Evolutionary conservation across 306 rosid species (phyloP), one percentile per base, ranked within the genome.

Genomic region (Hylodesmum podocarpum): DNA sequence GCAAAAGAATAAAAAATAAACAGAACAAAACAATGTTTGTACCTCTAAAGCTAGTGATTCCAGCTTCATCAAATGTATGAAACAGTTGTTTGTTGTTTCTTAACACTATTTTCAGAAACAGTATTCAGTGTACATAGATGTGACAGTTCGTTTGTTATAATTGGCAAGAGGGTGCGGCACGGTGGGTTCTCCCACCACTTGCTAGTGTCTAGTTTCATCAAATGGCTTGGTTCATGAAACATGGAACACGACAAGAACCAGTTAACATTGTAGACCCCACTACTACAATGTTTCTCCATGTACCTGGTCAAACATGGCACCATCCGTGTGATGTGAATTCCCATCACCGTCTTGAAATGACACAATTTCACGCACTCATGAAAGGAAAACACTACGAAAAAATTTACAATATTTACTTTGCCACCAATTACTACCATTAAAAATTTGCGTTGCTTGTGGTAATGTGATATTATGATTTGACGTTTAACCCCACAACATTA

Each of bases 71-170:
- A 65, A 77, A 70, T 39, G 41, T 8, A 8, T 69, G 21, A 25
- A 77, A 70, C 69, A 70, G 65, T 33, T 37, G 37, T 5, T 61
- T 47, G 49, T 27, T 75, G 4, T 16, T 41, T 65, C n/a, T n/a
- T n/a, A n/a, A n/a, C 64, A 43, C 16, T 31, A 36, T 70, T 76
- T 69, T 61, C 46, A 36, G 15, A 36, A 76, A 83, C 79, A 84
- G 72, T 79, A 25, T 64, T 69, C 21, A 70, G 66, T 21, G 72
- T 55, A 36, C 59, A 21, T 47, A n/a, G 84, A 80, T 49, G 77
- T 76, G 87, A 84, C 77, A 21, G 84, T 76, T 84, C 77, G 70
- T 65, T 66, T 68, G 75, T 75, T 39, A 70, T 79, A 34, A 79
- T 83, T 74, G 87, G 43, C n/a, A 21, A 73, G 27, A 44, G 46